A percentile compares a stretch with the other conserved stretches of the same genome.
Evolutionary conservation across 352 stramenopile genomes (phyloP).

Genomic region (Pythium pyrilobum): DNA sequence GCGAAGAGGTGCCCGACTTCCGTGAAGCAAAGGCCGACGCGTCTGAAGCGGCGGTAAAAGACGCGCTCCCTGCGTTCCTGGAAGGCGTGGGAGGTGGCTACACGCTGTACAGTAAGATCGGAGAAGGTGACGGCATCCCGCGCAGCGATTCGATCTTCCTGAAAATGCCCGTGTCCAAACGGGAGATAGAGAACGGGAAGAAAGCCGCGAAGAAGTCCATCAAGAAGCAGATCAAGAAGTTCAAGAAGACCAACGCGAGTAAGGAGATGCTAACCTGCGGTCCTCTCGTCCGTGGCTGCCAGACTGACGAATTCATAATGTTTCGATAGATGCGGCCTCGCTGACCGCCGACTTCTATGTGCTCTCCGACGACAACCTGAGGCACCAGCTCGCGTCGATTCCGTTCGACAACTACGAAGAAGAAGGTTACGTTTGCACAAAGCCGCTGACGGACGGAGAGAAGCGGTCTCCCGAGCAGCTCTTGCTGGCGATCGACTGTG

Average conservation of each 20-base stretch:
- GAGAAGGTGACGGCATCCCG: constrained; percentile 72
- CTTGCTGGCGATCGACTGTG: constrained; percentile 78
- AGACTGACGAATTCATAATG: too few species aligned
- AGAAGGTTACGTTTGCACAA: constrained; percentile 42
- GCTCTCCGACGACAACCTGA: constrained; percentile 50
- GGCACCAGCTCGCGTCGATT: constrained; percentile 43
- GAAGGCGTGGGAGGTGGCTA: constrained; percentile 25
- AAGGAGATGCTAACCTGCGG: too few species aligned
- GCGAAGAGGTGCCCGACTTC: constrained; percentile 63
- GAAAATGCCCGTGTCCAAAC: constrained; percentile 65
- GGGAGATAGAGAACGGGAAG: constrained; percentile 72
- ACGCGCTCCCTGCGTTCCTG: constrained; percentile 28
- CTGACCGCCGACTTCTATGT: constrained; percentile 76
- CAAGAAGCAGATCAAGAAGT: constrained; percentile 88
- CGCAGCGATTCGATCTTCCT: constrained; percentile 66
- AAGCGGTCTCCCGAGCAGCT: constrained; percentile 32
- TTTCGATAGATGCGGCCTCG: constrained; percentile 35
- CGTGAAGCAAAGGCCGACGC: constrained; percentile 4
- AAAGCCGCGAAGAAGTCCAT: constrained; percentile 69
- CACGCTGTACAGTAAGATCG: constrained; percentile 46
- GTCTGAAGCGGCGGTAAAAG: background rate
- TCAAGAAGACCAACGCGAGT: constrained; percentile 67
- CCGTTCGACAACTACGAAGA: constrained; percentile 38
- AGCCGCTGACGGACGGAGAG: constrained; percentile 26
- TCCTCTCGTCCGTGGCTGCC: too few species aligned